Percentiles rank a stretch among this genome's conserved stretches.
Conservation (phyloP, 192 early-diverging fungal species). For the Linnemannia exigua region DNA sequence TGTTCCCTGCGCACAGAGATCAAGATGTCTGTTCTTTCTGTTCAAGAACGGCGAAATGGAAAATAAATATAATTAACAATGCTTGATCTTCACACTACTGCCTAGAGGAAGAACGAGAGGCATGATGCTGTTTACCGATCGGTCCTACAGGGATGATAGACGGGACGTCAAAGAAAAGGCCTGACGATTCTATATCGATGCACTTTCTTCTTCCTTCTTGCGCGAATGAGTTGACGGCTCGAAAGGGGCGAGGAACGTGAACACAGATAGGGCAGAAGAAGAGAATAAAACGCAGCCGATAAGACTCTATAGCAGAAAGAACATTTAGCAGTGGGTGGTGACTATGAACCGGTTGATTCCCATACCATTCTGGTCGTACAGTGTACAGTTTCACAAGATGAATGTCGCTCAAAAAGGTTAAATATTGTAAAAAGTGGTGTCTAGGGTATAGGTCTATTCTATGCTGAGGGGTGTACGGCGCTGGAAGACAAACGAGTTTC, state of each 20-base stretch:
- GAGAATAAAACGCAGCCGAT: too few species aligned
- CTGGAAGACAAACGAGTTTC: not conserved
- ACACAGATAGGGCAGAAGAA: too few species aligned
- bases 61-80: not conserved
- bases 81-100: not conserved
- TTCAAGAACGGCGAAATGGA: not conserved
- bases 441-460: not conserved
- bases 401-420: too few species aligned
- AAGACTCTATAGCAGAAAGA: too few species aligned
- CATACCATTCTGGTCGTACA: too few species aligned
- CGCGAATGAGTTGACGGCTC: not conserved
- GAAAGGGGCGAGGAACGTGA: not conserved
- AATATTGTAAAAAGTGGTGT: not conserved
- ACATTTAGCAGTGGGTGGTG: too few species aligned
- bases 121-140: not conserved
- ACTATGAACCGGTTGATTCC: too few species aligned
- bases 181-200: not conserved
- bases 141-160: not conserved
- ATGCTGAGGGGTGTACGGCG: not conserved
- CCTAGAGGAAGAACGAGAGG: not conserved
- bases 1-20: not conserved
- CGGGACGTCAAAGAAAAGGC: not conserved
- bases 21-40: not conserved
- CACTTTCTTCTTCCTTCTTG: not conserved
- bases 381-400: too few species aligned